These are phyloP conservation scores for Ettlia oleoabundans DNA, from an alignment of 139 green algal genomes.

Conservation along the genomic window DNA sequence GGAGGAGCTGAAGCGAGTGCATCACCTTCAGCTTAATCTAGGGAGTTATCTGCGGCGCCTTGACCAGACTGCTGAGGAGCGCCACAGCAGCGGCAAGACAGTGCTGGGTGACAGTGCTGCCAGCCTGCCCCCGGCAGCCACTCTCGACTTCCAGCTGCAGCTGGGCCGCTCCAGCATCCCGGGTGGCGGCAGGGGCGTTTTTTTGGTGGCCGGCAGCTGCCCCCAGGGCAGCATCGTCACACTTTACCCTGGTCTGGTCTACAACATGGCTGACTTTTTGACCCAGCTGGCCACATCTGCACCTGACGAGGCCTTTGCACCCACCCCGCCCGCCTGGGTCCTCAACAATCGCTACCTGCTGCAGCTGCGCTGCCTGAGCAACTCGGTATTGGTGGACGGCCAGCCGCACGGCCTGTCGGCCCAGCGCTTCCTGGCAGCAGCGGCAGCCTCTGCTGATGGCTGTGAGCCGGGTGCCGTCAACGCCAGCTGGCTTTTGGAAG, in stretches of 20 bases:
- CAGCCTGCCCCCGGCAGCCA: no score
- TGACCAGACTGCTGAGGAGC: no score
- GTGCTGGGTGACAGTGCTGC: no score
- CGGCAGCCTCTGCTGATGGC: background rate
- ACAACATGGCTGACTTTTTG: background rate
- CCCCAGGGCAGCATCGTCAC: background rate
- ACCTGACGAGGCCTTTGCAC: constrained; percentile 12
- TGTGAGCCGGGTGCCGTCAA: no score
- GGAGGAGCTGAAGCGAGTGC: no score
- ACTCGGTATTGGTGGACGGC: constrained; percentile 4
- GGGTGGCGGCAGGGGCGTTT: constrained; percentile 11
- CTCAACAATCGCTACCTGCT: constrained; percentile 16
- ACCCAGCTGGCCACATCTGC: background rate
- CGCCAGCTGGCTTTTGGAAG: background rate
- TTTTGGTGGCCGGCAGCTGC: background rate
- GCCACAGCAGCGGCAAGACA: no score
- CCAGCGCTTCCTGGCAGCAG: background rate
- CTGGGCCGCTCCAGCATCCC: no score
- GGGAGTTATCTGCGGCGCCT: no score
- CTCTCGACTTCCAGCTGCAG: no score
- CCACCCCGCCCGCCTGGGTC: background rate
- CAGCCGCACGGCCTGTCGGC: constrained; percentile 2
- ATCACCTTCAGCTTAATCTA: no score
- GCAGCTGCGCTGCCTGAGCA: background rate
- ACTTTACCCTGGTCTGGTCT: constrained; percentile 8